A percentile compares a stretch with the other conserved stretches of the same genome.
Evolutionary conservation across 2,329 filamentous ascomycete species (phyloP).

Genomic region (Ceratocystis papillata): DNA sequence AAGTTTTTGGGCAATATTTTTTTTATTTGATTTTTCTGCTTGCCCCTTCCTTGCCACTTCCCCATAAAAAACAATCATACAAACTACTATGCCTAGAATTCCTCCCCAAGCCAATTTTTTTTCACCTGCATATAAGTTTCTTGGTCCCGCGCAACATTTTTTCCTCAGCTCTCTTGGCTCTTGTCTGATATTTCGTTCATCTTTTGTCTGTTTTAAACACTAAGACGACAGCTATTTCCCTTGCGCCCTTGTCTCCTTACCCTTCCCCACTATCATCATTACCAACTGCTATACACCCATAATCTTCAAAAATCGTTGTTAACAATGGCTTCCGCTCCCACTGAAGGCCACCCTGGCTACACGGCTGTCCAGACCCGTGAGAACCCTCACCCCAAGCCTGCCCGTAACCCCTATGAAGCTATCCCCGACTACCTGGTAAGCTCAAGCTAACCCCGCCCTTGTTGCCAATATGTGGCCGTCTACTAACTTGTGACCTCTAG

Average conservation of each 20-base stretch:
- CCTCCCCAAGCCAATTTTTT: conserved; percentile 8
- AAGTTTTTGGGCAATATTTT: conserved; percentile 11
- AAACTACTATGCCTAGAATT: background rate
- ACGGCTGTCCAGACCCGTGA: conserved; percentile 24
- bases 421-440: conserved; percentile 56
- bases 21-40: conserved; percentile 10
- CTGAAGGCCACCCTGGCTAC: conserved; percentile 24
- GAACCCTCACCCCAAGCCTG: conserved; percentile 25
- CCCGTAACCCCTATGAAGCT: conserved; percentile 45
- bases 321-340: conserved; percentile 24
- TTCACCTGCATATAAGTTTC: conserved; percentile 21
- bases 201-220: background rate
- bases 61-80: conserved; percentile 16
- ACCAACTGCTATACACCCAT: conserved; percentile 4
- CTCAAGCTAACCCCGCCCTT: background rate
- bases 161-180: conserved; percentile 18
- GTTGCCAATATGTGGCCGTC: background rate
- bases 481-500: conserved; percentile 10
- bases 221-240: background rate
- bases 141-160: conserved; percentile 15
- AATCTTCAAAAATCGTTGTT: conserved; percentile 9
- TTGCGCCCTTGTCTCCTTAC: conserved; percentile 11
- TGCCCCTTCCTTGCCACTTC: conserved; percentile 21
- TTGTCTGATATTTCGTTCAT: conserved; percentile 16
- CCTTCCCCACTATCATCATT: background rate